phyloP scores from a whole-genome alignment of 2,329 filamentous ascomycete species.

The Bipolaris cookei region DNA sequence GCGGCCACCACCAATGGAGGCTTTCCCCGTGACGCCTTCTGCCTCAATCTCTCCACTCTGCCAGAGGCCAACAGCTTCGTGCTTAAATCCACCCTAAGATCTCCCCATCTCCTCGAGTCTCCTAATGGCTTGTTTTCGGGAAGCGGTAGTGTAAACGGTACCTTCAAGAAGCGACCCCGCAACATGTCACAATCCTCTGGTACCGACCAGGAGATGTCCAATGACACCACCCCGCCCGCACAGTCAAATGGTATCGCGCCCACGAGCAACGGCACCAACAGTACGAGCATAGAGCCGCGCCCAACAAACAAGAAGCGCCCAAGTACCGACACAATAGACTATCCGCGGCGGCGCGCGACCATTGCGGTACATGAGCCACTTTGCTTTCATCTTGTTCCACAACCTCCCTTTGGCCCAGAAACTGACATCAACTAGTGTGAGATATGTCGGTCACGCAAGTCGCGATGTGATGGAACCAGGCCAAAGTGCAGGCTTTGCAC shows the following conservation, averaged over 20 bases:
- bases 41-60: conserved; percentile 49
- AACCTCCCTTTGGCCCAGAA: not conserved
- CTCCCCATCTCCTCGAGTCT: conserved; percentile 49
- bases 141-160: conserved; percentile 35
- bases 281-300: conserved; percentile 33
- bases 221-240: conserved; percentile 37
- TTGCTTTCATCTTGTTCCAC: not conserved
- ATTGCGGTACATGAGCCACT: conserved; percentile 46
- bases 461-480: conserved; percentile 77
- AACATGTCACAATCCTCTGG: conserved; percentile 54
- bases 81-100: conserved; percentile 48
- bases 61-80: conserved; percentile 48
- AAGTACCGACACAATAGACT: conserved; percentile 52
- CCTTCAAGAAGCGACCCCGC: conserved; percentile 49
- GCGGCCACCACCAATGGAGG: conserved; percentile 50
- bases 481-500: conserved; percentile 86
- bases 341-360: conserved; percentile 50
- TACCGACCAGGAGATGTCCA: conserved; percentile 50
- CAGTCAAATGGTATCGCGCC: conserved; percentile 39
- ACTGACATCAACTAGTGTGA: conserved; percentile 67
- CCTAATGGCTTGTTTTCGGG: conserved; percentile 45
- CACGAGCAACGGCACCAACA: conserved; percentile 39
- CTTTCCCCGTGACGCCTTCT: conserved; percentile 49
- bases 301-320: conserved; percentile 47
- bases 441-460: conserved; percentile 80